These are phyloP conservation scores for Talaromyces rugulosus DNA, from an alignment of 2,329 filamentous ascomycete species.

Conservation along the genomic window DNA sequence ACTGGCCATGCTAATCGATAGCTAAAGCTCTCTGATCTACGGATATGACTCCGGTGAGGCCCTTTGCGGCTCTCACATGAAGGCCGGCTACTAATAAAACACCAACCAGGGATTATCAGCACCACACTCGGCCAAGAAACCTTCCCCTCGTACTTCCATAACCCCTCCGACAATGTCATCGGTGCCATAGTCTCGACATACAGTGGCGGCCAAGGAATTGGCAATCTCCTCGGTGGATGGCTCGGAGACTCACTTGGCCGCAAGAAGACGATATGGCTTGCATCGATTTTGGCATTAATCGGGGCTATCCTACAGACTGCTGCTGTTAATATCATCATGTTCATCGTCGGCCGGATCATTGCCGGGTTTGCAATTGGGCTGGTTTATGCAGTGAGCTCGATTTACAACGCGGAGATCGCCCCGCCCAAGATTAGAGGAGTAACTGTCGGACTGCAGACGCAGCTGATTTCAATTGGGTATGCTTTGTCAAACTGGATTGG, in stretches of 20 bases:
- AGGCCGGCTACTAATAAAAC: background rate
- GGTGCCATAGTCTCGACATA: constrained; percentile 12
- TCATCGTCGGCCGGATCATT: constrained; percentile 63
- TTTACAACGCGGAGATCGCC: constrained; percentile 46
- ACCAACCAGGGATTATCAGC: constrained; percentile 21
- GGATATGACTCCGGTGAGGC: constrained; percentile 25
- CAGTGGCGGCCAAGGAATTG: constrained; percentile 1
- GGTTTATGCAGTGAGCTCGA: constrained; percentile 9
- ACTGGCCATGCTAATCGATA: background rate
- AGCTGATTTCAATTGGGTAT: constrained; percentile 67
- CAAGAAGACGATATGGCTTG: constrained; percentile 17
- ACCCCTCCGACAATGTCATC: constrained; percentile 19
- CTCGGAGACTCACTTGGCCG: constrained; percentile 18
- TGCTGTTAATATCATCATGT: constrained; percentile 26
- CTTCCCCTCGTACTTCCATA: constrained; percentile 26
- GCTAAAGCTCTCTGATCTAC: constrained; percentile 20
- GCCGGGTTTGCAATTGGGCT: constrained; percentile 69
- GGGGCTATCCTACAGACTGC: constrained; percentile 5
- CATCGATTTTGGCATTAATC: constrained; percentile 1
- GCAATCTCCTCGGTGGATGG: constrained; percentile 14
- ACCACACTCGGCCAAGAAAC: constrained; percentile 25
- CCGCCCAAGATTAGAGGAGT: constrained; percentile 53
- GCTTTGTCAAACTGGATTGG: constrained; percentile 65
- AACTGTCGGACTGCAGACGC: constrained; percentile 61
- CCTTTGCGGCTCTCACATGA: background rate